These are phyloP conservation scores for Entomortierella beljakovae DNA, from an alignment of 192 early-diverging fungal species.

Conservation along the genomic window DNA sequence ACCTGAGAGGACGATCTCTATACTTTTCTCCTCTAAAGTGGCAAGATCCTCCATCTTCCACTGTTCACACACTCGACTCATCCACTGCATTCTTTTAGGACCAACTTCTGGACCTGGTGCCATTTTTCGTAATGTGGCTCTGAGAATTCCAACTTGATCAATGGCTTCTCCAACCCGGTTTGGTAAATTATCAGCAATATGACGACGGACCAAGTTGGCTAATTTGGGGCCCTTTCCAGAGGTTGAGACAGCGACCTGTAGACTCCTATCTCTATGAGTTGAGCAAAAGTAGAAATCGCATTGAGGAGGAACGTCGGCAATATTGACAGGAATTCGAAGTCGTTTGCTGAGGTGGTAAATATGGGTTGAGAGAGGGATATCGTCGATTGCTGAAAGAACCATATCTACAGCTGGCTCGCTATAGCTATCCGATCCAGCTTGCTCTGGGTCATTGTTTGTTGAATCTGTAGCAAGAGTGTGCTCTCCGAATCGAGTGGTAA, in stretches of 20 bases:
- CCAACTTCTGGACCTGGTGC: slow-evolving; percentile 73
- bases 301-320: slow-evolving; percentile 89
- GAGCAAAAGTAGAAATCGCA: slow-evolving; percentile 97
- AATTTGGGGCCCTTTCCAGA: slow-evolving; percentile 90
- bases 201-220: slow-evolving; percentile 83
- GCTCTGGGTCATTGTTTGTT: background rate
- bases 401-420: slow-evolving; percentile 61
- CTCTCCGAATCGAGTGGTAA: slow-evolving; percentile 49
- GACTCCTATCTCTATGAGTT: slow-evolving; percentile 80
- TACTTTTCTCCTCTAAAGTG: slow-evolving; percentile 69
- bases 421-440: background rate
- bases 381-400: slow-evolving; percentile 81
- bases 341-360: slow-evolving; percentile 73
- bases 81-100: slow-evolving; percentile 85
- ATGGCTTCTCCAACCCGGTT: slow-evolving; percentile 77
- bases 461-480: slow-evolving; percentile 7
- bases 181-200: slow-evolving; percentile 71
- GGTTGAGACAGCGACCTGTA: slow-evolving; percentile 93
- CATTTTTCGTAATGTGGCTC: slow-evolving; percentile 71
- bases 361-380: slow-evolving; percentile 73
- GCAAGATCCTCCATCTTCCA: slow-evolving; percentile 86
- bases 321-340: slow-evolving; percentile 89
- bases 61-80: slow-evolving; percentile 83
- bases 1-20: slow-evolving; percentile 68
- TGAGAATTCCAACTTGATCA: slow-evolving; percentile 72